These are phyloP conservation scores for Candida koratica DNA, from an alignment of 805 yeast species.

Conservation along the genomic window DNA sequence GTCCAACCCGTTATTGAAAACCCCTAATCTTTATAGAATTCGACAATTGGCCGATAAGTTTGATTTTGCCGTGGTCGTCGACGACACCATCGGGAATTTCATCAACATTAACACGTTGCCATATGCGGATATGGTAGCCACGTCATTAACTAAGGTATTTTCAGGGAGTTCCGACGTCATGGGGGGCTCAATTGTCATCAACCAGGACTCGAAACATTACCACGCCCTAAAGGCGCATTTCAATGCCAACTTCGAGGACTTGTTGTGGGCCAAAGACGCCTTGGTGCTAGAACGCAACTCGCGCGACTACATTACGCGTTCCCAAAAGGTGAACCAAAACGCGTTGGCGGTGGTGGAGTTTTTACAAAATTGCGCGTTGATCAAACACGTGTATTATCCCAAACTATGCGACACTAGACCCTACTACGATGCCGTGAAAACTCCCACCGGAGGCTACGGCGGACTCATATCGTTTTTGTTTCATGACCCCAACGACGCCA, in stretches of 20 bases:
- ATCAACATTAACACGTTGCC: constrained; percentile 77
- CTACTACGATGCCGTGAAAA: constrained; percentile 69
- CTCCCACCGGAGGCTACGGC: constrained; percentile 81
- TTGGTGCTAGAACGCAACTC: constrained; percentile 88
- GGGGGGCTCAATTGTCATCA: constrained; percentile 86
- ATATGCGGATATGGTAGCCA: constrained; percentile 80
- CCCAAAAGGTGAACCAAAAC: constrained; percentile 51
- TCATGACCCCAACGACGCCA: constrained; percentile 58
- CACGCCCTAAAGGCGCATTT: constrained; percentile 46
- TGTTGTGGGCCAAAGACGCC: constrained; percentile 92
- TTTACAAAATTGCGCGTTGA: constrained; percentile 46
- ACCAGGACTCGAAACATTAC: constrained; percentile 57
- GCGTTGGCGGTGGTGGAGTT: constrained; percentile 53
- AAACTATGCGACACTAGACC: constrained; percentile 46
- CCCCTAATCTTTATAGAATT: constrained; percentile 71
- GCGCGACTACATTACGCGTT: constrained; percentile 75
- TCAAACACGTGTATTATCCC: constrained; percentile 73
- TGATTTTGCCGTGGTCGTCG: constrained; percentile 78
- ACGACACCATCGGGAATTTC: constrained; percentile 93
- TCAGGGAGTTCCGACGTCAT: constrained; percentile 93
- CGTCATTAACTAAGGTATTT: constrained; percentile 87
- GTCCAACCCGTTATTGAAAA: constrained; percentile 84
- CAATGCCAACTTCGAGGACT: constrained; percentile 58
- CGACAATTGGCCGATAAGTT: constrained; percentile 62
- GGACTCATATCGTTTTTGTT: constrained; percentile 77